phyloP scores from a whole-genome alignment of 768 basidiomycete genomes.

The Coprinopsis strossmayeri region DNA sequence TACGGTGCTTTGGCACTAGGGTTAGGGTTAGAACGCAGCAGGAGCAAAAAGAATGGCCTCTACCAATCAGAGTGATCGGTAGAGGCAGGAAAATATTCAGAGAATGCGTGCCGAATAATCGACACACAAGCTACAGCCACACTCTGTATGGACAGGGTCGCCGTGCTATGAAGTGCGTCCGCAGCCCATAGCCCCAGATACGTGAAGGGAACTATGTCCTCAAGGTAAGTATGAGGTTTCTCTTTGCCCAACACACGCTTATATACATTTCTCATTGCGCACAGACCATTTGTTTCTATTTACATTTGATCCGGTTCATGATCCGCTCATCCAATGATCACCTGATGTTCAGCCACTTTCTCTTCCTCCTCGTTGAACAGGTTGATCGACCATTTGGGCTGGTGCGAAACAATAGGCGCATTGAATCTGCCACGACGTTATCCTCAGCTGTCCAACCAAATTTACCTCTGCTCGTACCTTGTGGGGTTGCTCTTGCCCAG shows the following conservation, averaged over 20 bases:
- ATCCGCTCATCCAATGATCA: conserved; percentile 21
- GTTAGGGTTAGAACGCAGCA: conserved; percentile 36
- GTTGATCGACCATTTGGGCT: conserved; percentile 64
- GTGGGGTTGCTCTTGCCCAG: conserved; percentile 43
- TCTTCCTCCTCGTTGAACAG: conserved; percentile 63
- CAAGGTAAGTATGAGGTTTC: conserved; percentile 47
- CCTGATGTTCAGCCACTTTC: conserved; percentile 31
- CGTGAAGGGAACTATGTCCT: conserved; percentile 42
- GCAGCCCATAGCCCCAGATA: conserved; percentile 40
- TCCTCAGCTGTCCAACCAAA: not conserved
- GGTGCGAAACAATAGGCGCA: conserved; percentile 49
- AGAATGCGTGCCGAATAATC: conserved; percentile 67
- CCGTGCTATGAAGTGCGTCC: conserved; percentile 50
- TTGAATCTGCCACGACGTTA: conserved; percentile 41
- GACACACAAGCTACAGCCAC: conserved; percentile 49
- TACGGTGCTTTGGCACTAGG: too few relatives aligned
- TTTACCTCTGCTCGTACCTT: conserved; percentile 20
- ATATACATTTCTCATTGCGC: conserved; percentile 18
- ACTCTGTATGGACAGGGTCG: conserved; percentile 53
- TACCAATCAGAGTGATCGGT: conserved; percentile 53
- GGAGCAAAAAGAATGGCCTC: conserved; percentile 33
- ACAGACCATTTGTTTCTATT: conserved; percentile 21
- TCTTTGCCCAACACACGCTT: conserved; percentile 6
- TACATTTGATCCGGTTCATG: not conserved
- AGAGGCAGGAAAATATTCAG: conserved; percentile 71